Percentiles rank a stretch among this genome's conserved stretches.
phyloP scores from a whole-genome alignment of 225 moss, liverwort and hornwort genomes.

The Physcomitrellopsis africana region DNA sequence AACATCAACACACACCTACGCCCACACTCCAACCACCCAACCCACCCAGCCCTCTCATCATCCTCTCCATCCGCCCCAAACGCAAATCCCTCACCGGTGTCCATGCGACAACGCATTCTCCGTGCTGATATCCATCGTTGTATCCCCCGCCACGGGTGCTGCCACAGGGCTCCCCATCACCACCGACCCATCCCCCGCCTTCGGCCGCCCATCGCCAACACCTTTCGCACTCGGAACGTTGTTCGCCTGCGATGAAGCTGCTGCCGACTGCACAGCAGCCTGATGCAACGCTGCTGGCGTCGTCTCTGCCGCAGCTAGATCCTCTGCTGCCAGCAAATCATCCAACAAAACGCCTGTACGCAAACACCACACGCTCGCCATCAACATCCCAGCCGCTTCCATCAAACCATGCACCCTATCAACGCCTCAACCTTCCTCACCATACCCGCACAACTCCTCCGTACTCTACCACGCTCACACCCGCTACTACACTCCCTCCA shows the following conservation, averaged over 20 bases:
- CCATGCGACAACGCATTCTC: slow-evolving; percentile 52
- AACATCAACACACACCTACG: not conserved
- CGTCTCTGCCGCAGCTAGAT: slow-evolving; percentile 60
- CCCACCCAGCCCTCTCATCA: not conserved
- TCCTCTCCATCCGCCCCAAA: not conserved
- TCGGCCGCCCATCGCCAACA: slow-evolving; percentile 36
- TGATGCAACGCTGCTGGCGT: slow-evolving; percentile 53
- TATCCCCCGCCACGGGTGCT: slow-evolving; percentile 46
- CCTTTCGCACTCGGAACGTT: slow-evolving; percentile 26
- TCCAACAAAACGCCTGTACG: slow-evolving; percentile 64
- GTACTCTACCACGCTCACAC: not conserved
- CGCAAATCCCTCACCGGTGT: slow-evolving; percentile 37
- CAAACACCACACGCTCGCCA: not conserved
- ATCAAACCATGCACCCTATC: not conserved
- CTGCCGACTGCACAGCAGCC: slow-evolving; percentile 46
- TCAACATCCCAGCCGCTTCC: slow-evolving; percentile 2
- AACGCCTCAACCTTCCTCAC: not conserved
- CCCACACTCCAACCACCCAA: not conserved
- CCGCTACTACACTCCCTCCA: not conserved
- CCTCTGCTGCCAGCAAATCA: slow-evolving; percentile 67
- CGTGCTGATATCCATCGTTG: slow-evolving; percentile 49
- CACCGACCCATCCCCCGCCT: slow-evolving; percentile 49
- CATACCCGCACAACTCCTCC: not conserved
- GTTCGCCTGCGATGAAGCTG: slow-evolving; percentile 30
- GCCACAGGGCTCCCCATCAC: slow-evolving; percentile 53